Evolutionary conservation across 2,329 filamentous ascomycete genomes (phyloP).

Genomic region (Colletotrichum sublineola): DNA sequence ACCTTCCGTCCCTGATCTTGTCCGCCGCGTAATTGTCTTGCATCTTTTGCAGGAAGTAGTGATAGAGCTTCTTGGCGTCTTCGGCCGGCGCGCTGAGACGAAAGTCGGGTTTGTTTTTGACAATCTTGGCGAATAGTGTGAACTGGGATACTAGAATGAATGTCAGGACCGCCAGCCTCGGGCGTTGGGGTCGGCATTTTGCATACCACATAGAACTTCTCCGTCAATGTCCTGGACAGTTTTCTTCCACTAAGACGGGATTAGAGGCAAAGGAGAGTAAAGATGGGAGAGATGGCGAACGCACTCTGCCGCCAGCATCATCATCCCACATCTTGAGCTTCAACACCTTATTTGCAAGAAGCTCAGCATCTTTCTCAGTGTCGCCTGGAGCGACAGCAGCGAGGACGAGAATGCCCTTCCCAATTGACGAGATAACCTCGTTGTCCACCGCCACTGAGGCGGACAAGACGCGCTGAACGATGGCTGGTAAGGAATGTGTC

Average conservation of each 20-base stretch:
- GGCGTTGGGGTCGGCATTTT: not conserved
- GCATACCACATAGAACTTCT: constrained; percentile 91
- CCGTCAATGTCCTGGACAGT: constrained; percentile 90
- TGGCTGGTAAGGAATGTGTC: constrained; percentile 68
- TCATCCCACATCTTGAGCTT: constrained; percentile 95
- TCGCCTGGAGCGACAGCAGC: constrained; percentile 93
- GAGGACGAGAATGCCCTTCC: constrained; percentile 89
- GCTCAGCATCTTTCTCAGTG: constrained; percentile 87
- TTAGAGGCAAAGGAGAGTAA: constrained; percentile 17
- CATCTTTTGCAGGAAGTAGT: constrained; percentile 84
- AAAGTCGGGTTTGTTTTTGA: constrained; percentile 96
- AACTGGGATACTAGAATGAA: constrained; percentile 88
- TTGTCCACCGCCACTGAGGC: constrained; percentile 96
- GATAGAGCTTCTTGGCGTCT: constrained; percentile 85
- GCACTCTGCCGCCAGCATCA: constrained; percentile 75
- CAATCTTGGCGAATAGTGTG: constrained; percentile 91
- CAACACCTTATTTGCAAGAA: constrained; percentile 85
- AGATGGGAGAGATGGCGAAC: constrained; percentile 38
- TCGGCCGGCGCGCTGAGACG: constrained; percentile 86
- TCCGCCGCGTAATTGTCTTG: constrained; percentile 78
- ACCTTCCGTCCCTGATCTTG: constrained; percentile 92
- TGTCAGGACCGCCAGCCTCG: constrained; percentile 6
- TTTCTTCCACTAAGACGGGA: constrained; percentile 80
- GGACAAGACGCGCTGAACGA: constrained; percentile 93
- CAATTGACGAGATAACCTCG: constrained; percentile 89